Evolutionary conservation across 176 grass and related monocot genomes (phyloP).

Genomic region (Aechmea fasciata): DNA sequence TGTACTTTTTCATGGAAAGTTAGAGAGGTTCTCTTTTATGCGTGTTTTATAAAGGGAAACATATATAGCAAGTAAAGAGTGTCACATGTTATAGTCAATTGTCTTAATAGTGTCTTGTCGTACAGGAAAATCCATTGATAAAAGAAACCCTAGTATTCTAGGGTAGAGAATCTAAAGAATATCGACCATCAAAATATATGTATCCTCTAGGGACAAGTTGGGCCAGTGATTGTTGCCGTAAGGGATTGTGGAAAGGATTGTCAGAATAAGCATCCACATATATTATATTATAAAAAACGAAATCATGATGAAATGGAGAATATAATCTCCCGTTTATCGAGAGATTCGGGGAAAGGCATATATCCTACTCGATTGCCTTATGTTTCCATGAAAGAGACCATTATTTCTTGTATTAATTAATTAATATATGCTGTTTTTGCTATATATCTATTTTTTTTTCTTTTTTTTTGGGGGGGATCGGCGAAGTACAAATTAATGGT

Average conservation of each 20-base stretch:
- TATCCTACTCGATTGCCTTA: too few relatives aligned
- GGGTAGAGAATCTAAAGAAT: conserved; percentile 1
- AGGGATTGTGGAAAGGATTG: neutral
- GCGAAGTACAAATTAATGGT: too few relatives aligned
- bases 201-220: neutral
- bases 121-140: neutral
- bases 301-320: too few relatives aligned
- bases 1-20: neutral
- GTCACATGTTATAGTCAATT: neutral
- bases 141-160: neutral
- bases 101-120: neutral
- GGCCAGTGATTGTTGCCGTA: neutral
- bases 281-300: neutral
- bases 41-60: neutral
- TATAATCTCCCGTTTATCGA: too few relatives aligned
- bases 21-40: neutral
- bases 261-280: neutral
- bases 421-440: too few relatives aligned
- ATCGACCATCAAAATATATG: neutral
- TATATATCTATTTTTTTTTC: too few relatives aligned
- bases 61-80: neutral
- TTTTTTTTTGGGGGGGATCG: too few relatives aligned
- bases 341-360: too few relatives aligned
- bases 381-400: too few relatives aligned
- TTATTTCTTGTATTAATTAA: too few relatives aligned